phyloP scores from a whole-genome alignment of 2,329 filamentous ascomycete species.

The Aspergillus fructus region DNA sequence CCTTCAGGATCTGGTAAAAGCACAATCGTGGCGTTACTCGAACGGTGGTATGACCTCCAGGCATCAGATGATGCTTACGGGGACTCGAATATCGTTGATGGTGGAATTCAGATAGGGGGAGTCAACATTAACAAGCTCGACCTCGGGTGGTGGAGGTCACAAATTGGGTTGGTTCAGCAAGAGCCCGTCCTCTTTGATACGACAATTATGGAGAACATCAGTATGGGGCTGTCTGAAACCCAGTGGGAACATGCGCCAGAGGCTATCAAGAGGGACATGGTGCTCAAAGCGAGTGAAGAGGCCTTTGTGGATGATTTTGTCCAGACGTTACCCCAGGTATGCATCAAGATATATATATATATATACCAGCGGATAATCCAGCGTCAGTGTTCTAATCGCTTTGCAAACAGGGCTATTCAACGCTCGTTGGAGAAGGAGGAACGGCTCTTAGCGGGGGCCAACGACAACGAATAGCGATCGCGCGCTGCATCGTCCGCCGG shows the following conservation, averaged over 20 bases:
- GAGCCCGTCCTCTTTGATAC: conserved; percentile 84
- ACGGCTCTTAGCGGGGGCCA: conserved; percentile 92
- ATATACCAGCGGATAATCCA: no score
- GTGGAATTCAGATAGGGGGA: conserved; percentile 78
- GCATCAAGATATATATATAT: no score
- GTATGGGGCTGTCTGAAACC: conserved; percentile 85
- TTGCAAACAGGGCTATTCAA: conserved; percentile 88
- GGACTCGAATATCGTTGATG: no score
- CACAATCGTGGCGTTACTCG: conserved; percentile 51
- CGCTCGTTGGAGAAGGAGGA: conserved; percentile 90
- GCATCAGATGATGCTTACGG: no score
- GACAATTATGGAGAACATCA: conserved; percentile 85
- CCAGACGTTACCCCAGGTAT: conserved; percentile 60
- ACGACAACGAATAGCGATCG: conserved; percentile 95
- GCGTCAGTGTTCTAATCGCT: no score
- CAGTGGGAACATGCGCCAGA: conserved; percentile 61
- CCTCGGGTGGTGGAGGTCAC: conserved; percentile 83
- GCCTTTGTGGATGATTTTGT: conserved; percentile 96
- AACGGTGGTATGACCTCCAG: conserved; percentile 42
- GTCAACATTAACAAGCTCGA: conserved; percentile 79
- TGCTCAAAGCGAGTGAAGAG: conserved; percentile 80
- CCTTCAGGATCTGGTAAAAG: conserved; percentile 48
- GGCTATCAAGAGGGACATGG: conserved; percentile 61
- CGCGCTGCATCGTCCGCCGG: conserved; percentile 83
- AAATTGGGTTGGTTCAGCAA: conserved; percentile 73